A percentile compares a stretch with the other conserved stretches of the same genome.
phyloP scores from a whole-genome alignment of 495 filamentous ascomycete genomes.

The Trichoderma virens region DNA sequence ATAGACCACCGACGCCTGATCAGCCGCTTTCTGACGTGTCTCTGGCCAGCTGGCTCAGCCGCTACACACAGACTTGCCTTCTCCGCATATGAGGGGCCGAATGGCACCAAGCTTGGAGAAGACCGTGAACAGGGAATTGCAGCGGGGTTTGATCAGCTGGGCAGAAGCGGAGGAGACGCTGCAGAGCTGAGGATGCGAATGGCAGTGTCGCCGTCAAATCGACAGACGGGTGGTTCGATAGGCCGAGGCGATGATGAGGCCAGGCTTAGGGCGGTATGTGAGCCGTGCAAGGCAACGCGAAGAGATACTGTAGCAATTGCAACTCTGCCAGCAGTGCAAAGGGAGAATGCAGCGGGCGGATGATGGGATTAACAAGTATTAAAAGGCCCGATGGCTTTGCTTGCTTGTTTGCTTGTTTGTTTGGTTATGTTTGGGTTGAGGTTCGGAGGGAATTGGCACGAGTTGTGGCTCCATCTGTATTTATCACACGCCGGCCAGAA shows the following conservation, averaged over 20 bases:
- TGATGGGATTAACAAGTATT: too few species aligned
- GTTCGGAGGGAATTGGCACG: too few species aligned
- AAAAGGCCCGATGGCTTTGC: too few species aligned
- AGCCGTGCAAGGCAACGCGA: too few species aligned
- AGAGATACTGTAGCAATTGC: too few species aligned
- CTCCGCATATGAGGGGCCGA: conserved; percentile 7
- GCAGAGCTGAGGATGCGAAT: not conserved
- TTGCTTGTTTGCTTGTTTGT: too few species aligned
- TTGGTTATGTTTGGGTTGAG: too few species aligned
- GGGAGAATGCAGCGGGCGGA: too few species aligned
- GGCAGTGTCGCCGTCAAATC: not conserved
- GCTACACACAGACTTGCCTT: not conserved
- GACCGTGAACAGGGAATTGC: not conserved
- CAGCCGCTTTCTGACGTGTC: not conserved
- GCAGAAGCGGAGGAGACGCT: not conserved
- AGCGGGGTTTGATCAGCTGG: conserved; percentile 6
- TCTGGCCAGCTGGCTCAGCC: not conserved
- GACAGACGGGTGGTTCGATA: conserved; percentile 7
- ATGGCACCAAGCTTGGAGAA: not conserved
- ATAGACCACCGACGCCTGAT: not conserved
- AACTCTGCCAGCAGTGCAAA: too few species aligned
- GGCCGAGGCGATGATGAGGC: not conserved
- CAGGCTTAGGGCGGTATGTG: not conserved
- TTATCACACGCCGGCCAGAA: too few species aligned
- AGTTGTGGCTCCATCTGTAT: too few species aligned